Conservation (phyloP, 129 eudicot species). For the carrot (Daucus carota) region DNA sequence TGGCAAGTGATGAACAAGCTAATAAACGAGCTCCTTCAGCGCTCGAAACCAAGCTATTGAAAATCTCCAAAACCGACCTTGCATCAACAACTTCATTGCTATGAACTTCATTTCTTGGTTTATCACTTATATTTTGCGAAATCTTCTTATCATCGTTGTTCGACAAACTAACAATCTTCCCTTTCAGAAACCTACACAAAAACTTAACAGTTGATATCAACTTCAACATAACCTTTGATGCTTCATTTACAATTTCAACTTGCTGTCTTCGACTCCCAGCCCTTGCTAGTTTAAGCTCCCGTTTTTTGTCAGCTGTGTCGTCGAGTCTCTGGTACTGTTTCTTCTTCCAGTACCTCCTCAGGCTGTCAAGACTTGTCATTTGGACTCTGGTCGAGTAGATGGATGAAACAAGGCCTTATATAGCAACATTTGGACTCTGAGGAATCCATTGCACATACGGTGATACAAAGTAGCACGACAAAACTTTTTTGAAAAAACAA, state of each 20-base stretch:
- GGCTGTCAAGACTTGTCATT: slow-evolving; percentile 7
- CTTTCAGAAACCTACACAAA: background rate
- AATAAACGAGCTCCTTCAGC: slow-evolving; percentile 2
- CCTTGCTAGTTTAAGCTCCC: slow-evolving; percentile 10
- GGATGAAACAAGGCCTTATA: too few species aligned
- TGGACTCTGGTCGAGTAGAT: background rate
- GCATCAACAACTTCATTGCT: slow-evolving; percentile 17
- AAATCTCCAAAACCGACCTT: slow-evolving; percentile 21
- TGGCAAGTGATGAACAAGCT: too few species aligned
- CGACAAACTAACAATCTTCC: background rate
- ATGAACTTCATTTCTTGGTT: too few species aligned
- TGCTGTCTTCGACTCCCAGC: slow-evolving; percentile 7
- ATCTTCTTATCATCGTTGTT: background rate
- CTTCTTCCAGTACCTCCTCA: slow-evolving; percentile 24
- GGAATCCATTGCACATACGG: too few species aligned
- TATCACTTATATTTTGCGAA: too few species aligned
- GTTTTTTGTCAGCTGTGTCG: slow-evolving; percentile 2
- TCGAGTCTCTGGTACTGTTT: slow-evolving; percentile 16
- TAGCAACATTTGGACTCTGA: too few species aligned
- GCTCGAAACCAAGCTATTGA: slow-evolving; percentile 10
- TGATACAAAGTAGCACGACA: too few species aligned
- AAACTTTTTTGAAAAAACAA: too few species aligned
- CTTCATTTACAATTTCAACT: background rate
- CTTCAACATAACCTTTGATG: background rate
- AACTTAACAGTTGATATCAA: background rate